Evolutionary conservation across 1,284 basidiomycete genomes (phyloP).

Genomic region (Rhodotorula sp.): DNA sequence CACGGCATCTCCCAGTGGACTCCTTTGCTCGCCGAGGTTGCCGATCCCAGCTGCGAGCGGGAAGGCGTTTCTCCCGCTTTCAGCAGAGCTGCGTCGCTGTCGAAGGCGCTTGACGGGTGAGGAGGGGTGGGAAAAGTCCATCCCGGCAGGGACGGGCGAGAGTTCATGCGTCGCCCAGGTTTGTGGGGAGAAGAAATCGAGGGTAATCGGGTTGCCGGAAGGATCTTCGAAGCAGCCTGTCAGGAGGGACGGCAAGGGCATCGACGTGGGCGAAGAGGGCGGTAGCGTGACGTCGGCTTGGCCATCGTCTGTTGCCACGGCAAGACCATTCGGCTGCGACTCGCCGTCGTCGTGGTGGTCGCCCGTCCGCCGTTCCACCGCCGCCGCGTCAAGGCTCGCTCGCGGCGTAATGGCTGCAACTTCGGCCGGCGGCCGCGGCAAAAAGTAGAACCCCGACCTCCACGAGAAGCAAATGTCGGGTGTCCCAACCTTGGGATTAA

Average conservation of each 20-base stretch:
- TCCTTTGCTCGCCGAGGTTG: slow-evolving; percentile 12
- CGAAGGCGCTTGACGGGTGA: not conserved
- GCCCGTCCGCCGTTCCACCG: no score
- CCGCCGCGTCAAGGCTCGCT: not conserved
- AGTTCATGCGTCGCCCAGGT: slow-evolving; percentile 35
- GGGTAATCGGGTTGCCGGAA: slow-evolving; percentile 17
- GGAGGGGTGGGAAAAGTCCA: slow-evolving; percentile 14
- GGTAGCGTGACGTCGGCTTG: not conserved
- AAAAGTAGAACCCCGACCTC: slow-evolving; percentile 47
- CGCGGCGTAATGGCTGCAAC: not conserved
- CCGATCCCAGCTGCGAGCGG: slow-evolving; percentile 12
- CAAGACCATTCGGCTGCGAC: not conserved
- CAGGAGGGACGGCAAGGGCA: slow-evolving; percentile 19
- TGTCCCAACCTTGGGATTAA: slow-evolving; percentile 40
- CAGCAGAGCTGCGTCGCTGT: no score
- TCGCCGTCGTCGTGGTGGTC: no score
- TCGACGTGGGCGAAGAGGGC: not conserved
- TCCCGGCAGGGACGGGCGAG: slow-evolving; percentile 29
- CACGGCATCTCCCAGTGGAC: not conserved
- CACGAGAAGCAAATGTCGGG: slow-evolving; percentile 47
- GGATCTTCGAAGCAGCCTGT: slow-evolving; percentile 38
- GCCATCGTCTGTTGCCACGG: not conserved
- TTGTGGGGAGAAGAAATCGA: slow-evolving; percentile 38
- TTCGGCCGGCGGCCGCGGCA: slow-evolving; percentile 35
- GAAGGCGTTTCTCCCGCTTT: not conserved